Evolutionary conservation across 1,139 yeast genomes (phyloP), one percentile per base, ranked within the genome.

Genomic region (Zygoascus sp.): DNA sequence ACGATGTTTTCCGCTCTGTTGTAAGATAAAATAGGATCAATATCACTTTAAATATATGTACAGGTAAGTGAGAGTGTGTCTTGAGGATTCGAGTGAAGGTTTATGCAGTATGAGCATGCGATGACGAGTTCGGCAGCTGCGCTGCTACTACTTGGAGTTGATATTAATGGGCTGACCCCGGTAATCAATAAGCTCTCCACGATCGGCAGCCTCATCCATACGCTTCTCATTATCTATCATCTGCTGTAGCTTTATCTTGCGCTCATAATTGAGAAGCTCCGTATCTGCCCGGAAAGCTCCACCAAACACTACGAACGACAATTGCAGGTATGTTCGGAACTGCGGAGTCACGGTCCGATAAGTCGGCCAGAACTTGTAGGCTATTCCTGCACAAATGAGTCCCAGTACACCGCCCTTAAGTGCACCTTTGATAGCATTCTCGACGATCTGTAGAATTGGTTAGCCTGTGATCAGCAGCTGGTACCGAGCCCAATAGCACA

Each of bases 241-340:
- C 40, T 51, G 57, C 41, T 59, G 51, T 28, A 47, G 42, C 21
- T 57, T 54, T 21, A 62, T 39, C 22, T 52, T 49, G 3, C 61
- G 58, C 43, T 61, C 64, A 28, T 59, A 61, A 27, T 46, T 49
- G 13, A 59, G 40, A 34, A 61, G 45, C 20, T 51, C 56, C 2
- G 50, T 44, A 40, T 62, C 66, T 6, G 61, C 61, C 32, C 51
- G 47, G 42, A 54, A 60, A 40, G 61, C 56, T 3, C 65, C 66
- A 15, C 58, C 60, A 1, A 56, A 55, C 16, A 60, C 44, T 19
- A 60, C 51, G 35, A 59, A 59, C n/a, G 62, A 56, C 8, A 62
- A 39, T 41, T 56, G 61, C 20, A 62, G 51, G 40, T 57, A 62
- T 5, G 61, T 58, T 35, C 55, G 55, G 53, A 62, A 60, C 45